phyloP scores from a whole-genome alignment of 2,329 filamentous ascomycete genomes.

The Akanthomyces dipterigenus region DNA sequence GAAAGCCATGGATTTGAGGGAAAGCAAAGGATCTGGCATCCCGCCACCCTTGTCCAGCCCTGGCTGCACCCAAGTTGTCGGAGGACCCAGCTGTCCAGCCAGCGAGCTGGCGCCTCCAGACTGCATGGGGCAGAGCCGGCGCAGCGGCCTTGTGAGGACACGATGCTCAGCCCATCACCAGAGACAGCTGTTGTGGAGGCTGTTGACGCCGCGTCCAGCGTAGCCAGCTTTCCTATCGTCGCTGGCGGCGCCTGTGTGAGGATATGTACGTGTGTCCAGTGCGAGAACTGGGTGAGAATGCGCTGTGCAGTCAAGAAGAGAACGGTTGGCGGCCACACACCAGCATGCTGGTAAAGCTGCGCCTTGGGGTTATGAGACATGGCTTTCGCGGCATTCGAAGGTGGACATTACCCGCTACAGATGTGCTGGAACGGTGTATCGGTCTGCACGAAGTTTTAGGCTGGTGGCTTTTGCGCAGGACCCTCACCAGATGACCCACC shows the following conservation, averaged over 20 bases:
- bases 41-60: constrained; percentile 1
- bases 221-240: neutral
- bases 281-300: neutral
- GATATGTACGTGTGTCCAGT: neutral
- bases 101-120: neutral
- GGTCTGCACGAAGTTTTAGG: neutral
- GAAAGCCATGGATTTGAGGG: neutral
- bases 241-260: neutral
- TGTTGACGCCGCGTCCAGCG: constrained; percentile 7
- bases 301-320: neutral
- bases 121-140: no score
- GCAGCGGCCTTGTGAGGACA: neutral
- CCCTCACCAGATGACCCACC: neutral
- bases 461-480: neutral
- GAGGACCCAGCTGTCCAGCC: neutral
- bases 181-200: neutral
- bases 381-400: neutral
- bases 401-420: neutral
- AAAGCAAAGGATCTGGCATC: neutral
- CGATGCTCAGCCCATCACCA: neutral
- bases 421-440: neutral
- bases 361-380: neutral
- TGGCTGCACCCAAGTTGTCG: neutral
- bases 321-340: neutral
- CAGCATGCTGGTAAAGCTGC: neutral